phyloP scores from a whole-genome alignment of 179 eudicot species.

The Nepenthes alata region DNA sequence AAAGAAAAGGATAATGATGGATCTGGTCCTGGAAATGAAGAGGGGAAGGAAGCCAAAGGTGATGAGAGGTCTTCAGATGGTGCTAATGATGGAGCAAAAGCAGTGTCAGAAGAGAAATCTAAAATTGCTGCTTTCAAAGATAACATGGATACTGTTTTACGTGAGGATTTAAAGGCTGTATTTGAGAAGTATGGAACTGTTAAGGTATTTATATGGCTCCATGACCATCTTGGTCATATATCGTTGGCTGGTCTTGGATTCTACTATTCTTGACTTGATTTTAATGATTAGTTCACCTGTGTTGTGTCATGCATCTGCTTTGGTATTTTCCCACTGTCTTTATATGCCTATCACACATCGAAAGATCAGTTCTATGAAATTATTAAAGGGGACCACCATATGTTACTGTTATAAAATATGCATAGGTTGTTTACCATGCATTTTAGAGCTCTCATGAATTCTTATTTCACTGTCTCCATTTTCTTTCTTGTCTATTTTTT shows the following conservation, averaged over 20 bases:
- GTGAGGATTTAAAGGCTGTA: constrained; percentile 73
- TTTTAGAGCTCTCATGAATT: no score
- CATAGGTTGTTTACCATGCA: no score
- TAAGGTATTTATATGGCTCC: constrained; percentile 41
- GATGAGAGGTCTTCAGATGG: constrained; percentile 28
- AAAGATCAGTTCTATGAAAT: no score
- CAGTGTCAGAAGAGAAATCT: constrained; percentile 16
- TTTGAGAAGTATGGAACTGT: constrained; percentile 67
- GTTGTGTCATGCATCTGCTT: no score
- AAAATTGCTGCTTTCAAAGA: constrained; percentile 28
- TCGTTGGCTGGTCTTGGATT: not conserved
- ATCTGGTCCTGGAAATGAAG: constrained; percentile 30
- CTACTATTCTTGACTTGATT: not conserved
- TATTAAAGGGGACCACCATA: no score
- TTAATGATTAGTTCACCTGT: no score
- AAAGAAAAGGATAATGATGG: constrained; percentile 28
- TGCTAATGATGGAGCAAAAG: constrained; percentile 19
- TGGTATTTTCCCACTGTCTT: no score
- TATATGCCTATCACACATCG: no score
- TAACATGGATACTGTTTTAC: constrained; percentile 51
- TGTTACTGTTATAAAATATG: no score
- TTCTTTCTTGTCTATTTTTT: not conserved
- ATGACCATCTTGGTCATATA: not conserved
- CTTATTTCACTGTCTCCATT: not conserved
- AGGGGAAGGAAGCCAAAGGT: constrained; percentile 28